Evolutionary conservation across 129 eudicot species (phyloP), one percentile per base, ranked within the genome.

Genomic region (Calendula officinalis): DNA sequence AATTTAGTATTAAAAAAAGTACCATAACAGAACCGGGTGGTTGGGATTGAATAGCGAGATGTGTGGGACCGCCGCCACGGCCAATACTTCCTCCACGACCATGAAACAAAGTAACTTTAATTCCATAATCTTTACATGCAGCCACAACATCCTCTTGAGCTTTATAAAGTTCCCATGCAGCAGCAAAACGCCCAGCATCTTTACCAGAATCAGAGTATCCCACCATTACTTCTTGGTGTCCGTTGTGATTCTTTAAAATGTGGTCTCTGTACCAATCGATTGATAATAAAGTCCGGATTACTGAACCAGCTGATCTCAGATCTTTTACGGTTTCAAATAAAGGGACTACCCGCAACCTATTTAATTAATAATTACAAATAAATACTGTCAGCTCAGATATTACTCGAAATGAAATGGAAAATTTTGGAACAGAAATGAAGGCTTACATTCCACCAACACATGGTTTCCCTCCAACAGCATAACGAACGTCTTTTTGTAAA

Each of bases 21-120:
- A 90, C 97, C 98, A 82, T 91, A 41, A 91, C 98, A 63, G 98
- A 91, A 77, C 98, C 98, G 55, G 96, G 98, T n/a, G 98, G 98
- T 46, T 91, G 98, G 67, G 98, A 91, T 61, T 91, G 98, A 56
- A 91, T 91, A 48, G 98, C 98, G 35, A 91, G 90, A 77, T 84
- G 83, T 9, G 96, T 91, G 36, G 98, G 98, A 46, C 96, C 98
- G 55, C 98, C 98, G 64, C 98, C 98, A 59, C 98, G 91, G 56
- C 98, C 98, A 48, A 91, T 83, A 34, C 98, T 91, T 12, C 96
- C 98, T 42, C 98, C 96, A 38, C 96, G 98, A 8, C 98, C 98
- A 43, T 91, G 98, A 68, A 91, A 91, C 9, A 91, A 77, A 73
- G 98, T 91, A 66, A 87, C 81, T 62, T 84, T 87, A 14, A 87